phyloP scores from a whole-genome alignment of 2,329 filamentous ascomycete species.

The Phoma sp. region DNA sequence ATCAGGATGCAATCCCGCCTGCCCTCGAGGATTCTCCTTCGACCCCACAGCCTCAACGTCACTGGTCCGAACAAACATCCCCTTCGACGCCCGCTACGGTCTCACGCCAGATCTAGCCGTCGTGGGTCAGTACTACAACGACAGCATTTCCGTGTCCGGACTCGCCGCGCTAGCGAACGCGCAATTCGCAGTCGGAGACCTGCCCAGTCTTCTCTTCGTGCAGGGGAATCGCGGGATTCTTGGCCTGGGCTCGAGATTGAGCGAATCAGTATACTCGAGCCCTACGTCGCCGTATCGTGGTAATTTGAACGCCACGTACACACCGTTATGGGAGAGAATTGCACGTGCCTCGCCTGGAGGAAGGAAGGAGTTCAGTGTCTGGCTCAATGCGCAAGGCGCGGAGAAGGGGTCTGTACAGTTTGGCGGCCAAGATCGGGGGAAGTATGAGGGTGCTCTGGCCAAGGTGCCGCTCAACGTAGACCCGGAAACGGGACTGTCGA shows the following conservation, averaged over 20 bases:
- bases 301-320: not conserved
- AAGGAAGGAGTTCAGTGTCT: not conserved
- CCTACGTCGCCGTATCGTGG: not conserved
- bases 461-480: not conserved
- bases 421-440: not conserved
- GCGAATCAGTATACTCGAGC: not conserved
- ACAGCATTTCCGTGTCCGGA: slow-evolving; percentile 6
- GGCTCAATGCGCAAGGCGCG: slow-evolving; percentile 2
- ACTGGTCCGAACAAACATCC: not conserved
- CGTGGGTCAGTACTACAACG: slow-evolving; percentile 22
- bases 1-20: slow-evolving; percentile 16
- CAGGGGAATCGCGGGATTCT: slow-evolving; percentile 20
- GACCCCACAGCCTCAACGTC: not conserved
- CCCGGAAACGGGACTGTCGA: not conserved
- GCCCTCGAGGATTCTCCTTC: slow-evolving; percentile 12
- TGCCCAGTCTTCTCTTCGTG: slow-evolving; percentile 7
- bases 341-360: not conserved
- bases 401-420: not conserved
- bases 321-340: not conserved
- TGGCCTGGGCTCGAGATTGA: slow-evolving; percentile 11
- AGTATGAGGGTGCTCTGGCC: not conserved
- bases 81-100: slow-evolving; percentile 21
- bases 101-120: slow-evolving; percentile 21
- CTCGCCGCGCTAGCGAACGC: not conserved
- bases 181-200: slow-evolving; percentile 13